Evolutionary conservation across 2,329 filamentous ascomycete species (phyloP).

Genomic region (Colletotrichum orchidophilum): DNA sequence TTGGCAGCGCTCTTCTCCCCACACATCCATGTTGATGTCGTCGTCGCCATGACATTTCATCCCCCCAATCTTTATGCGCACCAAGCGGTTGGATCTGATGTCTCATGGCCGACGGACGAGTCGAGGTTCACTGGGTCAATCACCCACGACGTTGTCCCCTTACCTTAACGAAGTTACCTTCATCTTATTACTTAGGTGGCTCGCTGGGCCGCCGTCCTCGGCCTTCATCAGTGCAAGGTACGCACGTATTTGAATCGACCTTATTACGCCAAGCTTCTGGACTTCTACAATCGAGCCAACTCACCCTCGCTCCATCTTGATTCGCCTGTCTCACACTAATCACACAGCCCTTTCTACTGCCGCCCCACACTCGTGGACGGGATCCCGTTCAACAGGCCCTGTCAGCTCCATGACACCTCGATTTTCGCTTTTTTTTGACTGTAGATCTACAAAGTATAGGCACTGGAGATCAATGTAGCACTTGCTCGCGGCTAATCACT

Average conservation of each 20-base stretch:
- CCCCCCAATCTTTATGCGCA: neutral
- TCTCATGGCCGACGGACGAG: neutral
- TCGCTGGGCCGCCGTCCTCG: neutral
- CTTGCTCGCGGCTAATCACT: neutral
- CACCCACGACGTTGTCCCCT: neutral
- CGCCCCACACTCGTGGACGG: conserved; percentile 6
- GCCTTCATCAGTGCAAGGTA: neutral
- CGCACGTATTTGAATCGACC: neutral
- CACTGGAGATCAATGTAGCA: neutral
- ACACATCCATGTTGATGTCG: conserved; percentile 2
- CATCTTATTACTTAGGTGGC: neutral
- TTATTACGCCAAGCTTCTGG: neutral
- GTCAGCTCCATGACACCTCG: conserved; percentile 8
- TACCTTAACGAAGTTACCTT: conserved; percentile 9
- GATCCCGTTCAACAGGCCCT: conserved; percentile 12
- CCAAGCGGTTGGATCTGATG: neutral
- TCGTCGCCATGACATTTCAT: neutral
- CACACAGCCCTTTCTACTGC: neutral
- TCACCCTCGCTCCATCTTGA: neutral
- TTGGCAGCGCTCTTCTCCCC: neutral
- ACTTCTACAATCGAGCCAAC: neutral
- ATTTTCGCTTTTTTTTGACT: conserved; percentile 12
- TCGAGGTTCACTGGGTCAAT: conserved; percentile 3
- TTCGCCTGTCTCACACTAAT: neutral
- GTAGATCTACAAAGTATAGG: conserved; percentile 3